Evolutionary conservation across 1,284 basidiomycete genomes (phyloP).

Genomic region (Microbotryum lychnidis-dioicae): DNA sequence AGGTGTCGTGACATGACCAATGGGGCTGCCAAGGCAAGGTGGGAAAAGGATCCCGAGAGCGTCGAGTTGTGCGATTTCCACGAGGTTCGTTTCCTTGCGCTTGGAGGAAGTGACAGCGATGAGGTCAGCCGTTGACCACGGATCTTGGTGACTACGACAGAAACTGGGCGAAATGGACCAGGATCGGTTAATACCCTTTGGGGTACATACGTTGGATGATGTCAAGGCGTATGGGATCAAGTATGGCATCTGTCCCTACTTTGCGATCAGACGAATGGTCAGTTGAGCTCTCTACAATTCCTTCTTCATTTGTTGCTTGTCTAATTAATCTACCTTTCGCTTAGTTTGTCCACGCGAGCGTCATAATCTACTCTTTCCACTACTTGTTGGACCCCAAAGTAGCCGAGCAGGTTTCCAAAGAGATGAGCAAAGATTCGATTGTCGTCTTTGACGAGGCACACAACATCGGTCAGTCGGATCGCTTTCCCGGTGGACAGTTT

Average conservation of each 20-base stretch:
- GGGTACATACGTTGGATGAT: conserved; percentile 92
- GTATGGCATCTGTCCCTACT: conserved; percentile 88
- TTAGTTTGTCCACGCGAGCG: conserved; percentile 88
- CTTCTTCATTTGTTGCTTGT: not conserved
- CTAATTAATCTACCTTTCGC: not conserved
- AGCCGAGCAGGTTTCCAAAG: conserved; percentile 96
- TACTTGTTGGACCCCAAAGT: conserved; percentile 98
- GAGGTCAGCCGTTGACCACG: not conserved
- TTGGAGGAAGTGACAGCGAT: not conserved
- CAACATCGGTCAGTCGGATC: conserved; percentile 70
- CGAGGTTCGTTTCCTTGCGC: conserved; percentile 55
- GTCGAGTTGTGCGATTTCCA: conserved; percentile 92
- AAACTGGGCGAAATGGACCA: conserved; percentile 70
- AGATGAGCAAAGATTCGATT: conserved; percentile 94
- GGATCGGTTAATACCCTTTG: conserved; percentile 74
- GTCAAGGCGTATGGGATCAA: conserved; percentile 81
- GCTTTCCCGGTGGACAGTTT: not conserved
- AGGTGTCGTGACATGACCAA: conserved; percentile 93
- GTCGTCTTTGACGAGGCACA: conserved; percentile 99
- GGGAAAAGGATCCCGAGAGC: conserved; percentile 77
- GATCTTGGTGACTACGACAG: conserved; percentile 39
- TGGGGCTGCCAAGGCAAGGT: conserved; percentile 73
- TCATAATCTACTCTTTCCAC: conserved; percentile 99
- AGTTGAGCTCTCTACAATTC: conserved; percentile 27
- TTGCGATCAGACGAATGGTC: conserved; percentile 92